Conservation (phyloP, 768 basidiomycete genomes). For the Favolaschia claudopus region DNA sequence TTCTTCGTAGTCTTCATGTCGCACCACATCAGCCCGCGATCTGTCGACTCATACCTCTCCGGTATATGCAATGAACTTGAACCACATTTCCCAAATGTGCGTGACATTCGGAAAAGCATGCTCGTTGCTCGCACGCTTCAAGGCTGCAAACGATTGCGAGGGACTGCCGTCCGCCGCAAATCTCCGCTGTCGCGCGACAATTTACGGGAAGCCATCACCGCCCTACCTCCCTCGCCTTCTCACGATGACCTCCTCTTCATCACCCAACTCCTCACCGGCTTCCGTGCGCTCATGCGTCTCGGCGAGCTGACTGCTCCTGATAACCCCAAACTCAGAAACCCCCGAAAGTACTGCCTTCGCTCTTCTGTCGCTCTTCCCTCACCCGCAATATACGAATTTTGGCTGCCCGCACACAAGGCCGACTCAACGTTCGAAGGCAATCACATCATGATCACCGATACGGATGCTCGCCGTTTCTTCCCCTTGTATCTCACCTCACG, state of each 20-base stretch:
- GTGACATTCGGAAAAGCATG: conserved; percentile 13
- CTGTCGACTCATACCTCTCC: conserved; percentile 44
- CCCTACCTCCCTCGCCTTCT: not conserved
- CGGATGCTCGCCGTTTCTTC: not conserved
- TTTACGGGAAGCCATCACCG: conserved; percentile 5
- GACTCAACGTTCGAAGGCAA: too few species aligned
- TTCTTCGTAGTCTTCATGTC: conserved; percentile 44
- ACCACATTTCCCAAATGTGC: conserved; percentile 38
- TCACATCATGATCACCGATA: not conserved
- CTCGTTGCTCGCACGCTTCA: conserved; percentile 38
- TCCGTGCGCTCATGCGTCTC: too few species aligned
- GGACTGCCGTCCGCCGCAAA: conserved; percentile 32
- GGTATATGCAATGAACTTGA: conserved; percentile 46
- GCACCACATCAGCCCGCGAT: conserved; percentile 41
- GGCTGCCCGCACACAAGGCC: too few species aligned
- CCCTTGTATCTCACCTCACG: conserved; percentile 19
- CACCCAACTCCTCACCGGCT: not conserved
- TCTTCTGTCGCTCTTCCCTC: conserved; percentile 9
- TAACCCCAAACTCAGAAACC: too few species aligned
- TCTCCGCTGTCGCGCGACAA: conserved; percentile 28
- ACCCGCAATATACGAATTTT: not conserved
- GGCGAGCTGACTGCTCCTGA: too few species aligned
- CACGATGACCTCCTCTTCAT: conserved; percentile 21
- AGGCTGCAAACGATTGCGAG: too few species aligned
- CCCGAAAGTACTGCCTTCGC: conserved; percentile 23